Conservation (phyloP, 2,329 filamentous ascomycete genomes). For the Fusarium hainanense region DNA sequence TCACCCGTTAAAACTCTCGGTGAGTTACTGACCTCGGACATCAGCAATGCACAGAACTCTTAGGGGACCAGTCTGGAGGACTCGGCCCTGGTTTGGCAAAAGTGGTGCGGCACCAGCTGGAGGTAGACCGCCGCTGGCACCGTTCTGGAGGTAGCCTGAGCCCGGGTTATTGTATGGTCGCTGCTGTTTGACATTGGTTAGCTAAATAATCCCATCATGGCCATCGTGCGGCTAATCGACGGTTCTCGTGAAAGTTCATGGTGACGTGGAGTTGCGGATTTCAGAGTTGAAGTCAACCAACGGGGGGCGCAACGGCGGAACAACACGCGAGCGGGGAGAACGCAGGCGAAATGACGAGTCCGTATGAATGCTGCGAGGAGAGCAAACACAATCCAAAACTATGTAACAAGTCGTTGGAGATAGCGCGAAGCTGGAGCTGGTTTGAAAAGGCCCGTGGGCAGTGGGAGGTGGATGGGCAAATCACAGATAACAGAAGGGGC, state of each 20-base stretch:
- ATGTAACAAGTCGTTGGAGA: conserved; percentile 1
- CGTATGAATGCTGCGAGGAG: background rate
- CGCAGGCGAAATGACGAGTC: conserved; percentile 3
- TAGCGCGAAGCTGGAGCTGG: conserved; percentile 14
- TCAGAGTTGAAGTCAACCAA: conserved; percentile 30
- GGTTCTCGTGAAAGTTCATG: conserved; percentile 15
- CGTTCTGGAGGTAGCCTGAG: conserved; percentile 73
- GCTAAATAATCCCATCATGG: background rate
- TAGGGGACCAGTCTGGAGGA: conserved; percentile 73
- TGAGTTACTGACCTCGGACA: conserved; percentile 68
- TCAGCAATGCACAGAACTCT: conserved; percentile 78
- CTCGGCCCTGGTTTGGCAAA: conserved; percentile 73
- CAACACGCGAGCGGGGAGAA: conserved; percentile 40
- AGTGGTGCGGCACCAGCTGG: conserved; percentile 72
- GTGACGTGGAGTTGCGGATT: conserved; percentile 27
- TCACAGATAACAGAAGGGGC: conserved; percentile 32
- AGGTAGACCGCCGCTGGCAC: conserved; percentile 62
- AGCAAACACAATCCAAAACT: background rate
- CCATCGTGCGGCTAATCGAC: background rate
- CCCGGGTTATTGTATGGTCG: conserved; percentile 62
- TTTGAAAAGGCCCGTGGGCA: conserved; percentile 2
- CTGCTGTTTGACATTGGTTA: conserved; percentile 50
- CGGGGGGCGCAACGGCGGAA: conserved; percentile 36
- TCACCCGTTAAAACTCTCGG: conserved; percentile 25
- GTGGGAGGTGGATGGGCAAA: conserved; percentile 19